A percentile compares a stretch with the other conserved stretches of the same genome.
Evolutionary conservation across 2,329 filamentous ascomycete genomes (phyloP).

Genomic region (Hymenoscyphus linearis): DNA sequence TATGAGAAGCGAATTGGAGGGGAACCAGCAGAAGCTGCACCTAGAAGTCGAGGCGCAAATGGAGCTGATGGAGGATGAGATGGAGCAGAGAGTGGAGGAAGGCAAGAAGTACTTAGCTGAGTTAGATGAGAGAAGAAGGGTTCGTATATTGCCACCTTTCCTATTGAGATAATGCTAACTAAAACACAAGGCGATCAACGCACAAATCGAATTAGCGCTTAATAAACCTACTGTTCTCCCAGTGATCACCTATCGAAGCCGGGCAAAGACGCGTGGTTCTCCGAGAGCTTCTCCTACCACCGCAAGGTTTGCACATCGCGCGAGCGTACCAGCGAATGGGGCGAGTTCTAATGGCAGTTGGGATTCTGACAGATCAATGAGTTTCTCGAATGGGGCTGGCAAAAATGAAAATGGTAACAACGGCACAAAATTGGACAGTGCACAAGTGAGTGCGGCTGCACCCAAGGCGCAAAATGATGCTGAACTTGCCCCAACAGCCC

Average conservation of each 20-base stretch:
- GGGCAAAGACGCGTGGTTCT: slow-evolving; percentile 15
- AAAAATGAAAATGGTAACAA: not conserved
- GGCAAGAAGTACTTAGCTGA: slow-evolving; percentile 21
- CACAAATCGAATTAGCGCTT: slow-evolving; percentile 25
- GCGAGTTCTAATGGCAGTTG: not conserved
- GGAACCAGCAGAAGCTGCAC: slow-evolving; percentile 14
- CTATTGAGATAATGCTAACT: not conserved
- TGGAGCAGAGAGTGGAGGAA: slow-evolving; percentile 22
- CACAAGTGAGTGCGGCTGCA: slow-evolving; percentile 1
- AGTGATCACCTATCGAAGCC: slow-evolving; percentile 21
- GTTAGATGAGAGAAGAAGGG: slow-evolving; percentile 26
- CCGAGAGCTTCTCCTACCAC: not conserved
- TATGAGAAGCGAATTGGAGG: slow-evolving; percentile 16
- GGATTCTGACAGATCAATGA: not conserved
- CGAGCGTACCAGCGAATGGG: not conserved
- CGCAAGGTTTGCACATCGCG: not conserved
- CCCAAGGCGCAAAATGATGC: not conserved
- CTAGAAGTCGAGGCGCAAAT: slow-evolving; percentile 23
- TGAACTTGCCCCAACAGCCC: not conserved
- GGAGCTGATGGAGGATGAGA: slow-evolving; percentile 27
- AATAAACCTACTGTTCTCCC: slow-evolving; percentile 24
- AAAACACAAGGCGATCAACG: slow-evolving; percentile 24
- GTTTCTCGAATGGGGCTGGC: not conserved
- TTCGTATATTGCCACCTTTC: slow-evolving; percentile 5
- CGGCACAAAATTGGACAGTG: not conserved